Percentiles rank a stretch among this genome's conserved stretches.
Evolutionary conservation across 306 rosid species (phyloP).

Genomic region (Abrus pulchellus): DNA sequence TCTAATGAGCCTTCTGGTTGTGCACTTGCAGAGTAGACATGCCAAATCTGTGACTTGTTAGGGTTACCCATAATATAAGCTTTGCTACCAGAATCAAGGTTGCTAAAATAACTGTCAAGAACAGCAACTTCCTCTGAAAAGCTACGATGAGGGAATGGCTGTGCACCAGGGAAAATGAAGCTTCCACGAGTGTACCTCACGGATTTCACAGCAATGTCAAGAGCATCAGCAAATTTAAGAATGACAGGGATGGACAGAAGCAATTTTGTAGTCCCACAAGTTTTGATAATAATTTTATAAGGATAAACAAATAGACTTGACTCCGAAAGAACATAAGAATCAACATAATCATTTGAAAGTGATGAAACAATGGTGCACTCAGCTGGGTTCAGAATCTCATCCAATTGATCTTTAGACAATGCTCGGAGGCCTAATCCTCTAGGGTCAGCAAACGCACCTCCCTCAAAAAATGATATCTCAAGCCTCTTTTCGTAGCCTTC

Average conservation of each 20-base stretch:
- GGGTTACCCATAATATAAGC: slow-evolving; percentile 80
- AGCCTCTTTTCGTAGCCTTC: slow-evolving; percentile 98
- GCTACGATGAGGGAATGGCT: slow-evolving; percentile 83
- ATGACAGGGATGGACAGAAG: slow-evolving; percentile 85
- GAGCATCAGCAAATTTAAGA: slow-evolving; percentile 70
- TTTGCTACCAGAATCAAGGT: slow-evolving; percentile 73
- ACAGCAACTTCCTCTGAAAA: slow-evolving; percentile 82
- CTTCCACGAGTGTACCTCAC: slow-evolving; percentile 90
- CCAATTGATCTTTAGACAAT: slow-evolving; percentile 70
- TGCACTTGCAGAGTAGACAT: slow-evolving; percentile 81
- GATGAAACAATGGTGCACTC: slow-evolving; percentile 93
- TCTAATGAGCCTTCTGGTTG: slow-evolving; percentile 44
- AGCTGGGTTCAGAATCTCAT: slow-evolving; percentile 85
- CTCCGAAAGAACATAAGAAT: slow-evolving; percentile 95
- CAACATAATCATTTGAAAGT: slow-evolving; percentile 75
- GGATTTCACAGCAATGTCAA: slow-evolving; percentile 76
- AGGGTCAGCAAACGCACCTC: slow-evolving; percentile 73
- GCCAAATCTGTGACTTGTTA: slow-evolving; percentile 76
- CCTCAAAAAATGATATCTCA: slow-evolving; percentile 80
- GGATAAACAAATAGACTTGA: slow-evolving; percentile 92
- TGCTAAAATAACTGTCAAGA: slow-evolving; percentile 74
- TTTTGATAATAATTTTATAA: slow-evolving; percentile 83
- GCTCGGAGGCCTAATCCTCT: slow-evolving; percentile 80
- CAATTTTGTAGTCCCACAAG: slow-evolving; percentile 93
- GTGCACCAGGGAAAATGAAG: slow-evolving; percentile 90